Evolutionary conservation across 805 yeast genomes (phyloP), one percentile per base, ranked within the genome.

Genomic region (Zygoascus biomembranicola): DNA sequence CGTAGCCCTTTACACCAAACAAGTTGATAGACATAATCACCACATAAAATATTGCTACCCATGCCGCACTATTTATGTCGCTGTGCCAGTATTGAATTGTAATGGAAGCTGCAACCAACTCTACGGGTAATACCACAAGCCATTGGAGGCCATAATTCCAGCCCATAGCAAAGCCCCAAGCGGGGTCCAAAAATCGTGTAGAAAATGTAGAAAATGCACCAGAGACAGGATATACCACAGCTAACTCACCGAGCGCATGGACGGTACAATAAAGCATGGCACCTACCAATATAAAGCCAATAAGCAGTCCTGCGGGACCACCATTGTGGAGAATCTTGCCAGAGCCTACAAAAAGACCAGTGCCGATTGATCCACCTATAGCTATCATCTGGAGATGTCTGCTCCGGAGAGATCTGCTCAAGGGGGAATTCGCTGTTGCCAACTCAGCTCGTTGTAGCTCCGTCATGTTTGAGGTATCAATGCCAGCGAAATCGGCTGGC

Each of bases 351-450:
- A 84, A 77, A 52, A 84, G 69, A 67, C 89, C 88, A 0, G 88
- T 82, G 60, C 89, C 89, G 47, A 82, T 80, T 59, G 84, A 78
- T 49, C 95, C 90, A 55, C 94, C 94, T 52, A 88, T 75, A 37
- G 95, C 90, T 61, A 88, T 84, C 81, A 87, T 82, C 55, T 67
- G 71, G 48, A 71, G 51, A 57, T 71, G 74, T 9, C 74, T 63
- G 14, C 63, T 61, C 57, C 66, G 69, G 52, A 71, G 66, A 10
- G 55, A 52, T 54, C 81, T 66, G 35, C 77, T 71, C 56, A 85
- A 71, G 1, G 87, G 90, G 9, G 41, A n/a, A 14, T 49, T 26
- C 4, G 46, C 41, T 14, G 52, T 42, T 23, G 71, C 70, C 31
- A 67, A 60, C 35, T 71, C 69, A n/a, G 70, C 67, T 59, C 59